Conservation (phyloP, 805 yeast genomes). For the Clavispora phyllophila region DNA sequence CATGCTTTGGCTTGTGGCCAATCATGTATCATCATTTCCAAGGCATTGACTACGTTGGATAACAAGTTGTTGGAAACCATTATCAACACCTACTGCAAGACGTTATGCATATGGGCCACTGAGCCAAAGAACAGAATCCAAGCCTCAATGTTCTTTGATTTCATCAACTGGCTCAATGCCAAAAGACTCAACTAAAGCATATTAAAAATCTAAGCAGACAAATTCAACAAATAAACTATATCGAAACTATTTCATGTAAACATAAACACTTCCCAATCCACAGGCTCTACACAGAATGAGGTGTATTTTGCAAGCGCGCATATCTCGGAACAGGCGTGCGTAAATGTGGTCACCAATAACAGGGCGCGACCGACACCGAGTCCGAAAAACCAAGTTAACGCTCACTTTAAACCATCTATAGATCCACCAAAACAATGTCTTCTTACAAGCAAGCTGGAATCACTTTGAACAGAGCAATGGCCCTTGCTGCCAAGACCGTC, state of each 20-base stretch:
- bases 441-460: constrained; percentile 48
- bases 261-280: no score
- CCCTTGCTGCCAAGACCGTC: constrained; percentile 84
- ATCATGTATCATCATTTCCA: constrained; percentile 60
- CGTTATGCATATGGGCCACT: constrained; percentile 59
- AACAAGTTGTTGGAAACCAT: constrained; percentile 37
- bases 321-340: constrained; percentile 4
- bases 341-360: constrained; percentile 16
- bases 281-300: no score
- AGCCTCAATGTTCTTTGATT: constrained; percentile 63
- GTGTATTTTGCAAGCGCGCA: not conserved
- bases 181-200: constrained; percentile 5
- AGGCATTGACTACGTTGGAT: constrained; percentile 41
- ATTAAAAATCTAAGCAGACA: no score
- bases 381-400: constrained; percentile 3
- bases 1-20: constrained; percentile 57
- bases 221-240: no score
- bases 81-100: constrained; percentile 49
- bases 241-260: no score
- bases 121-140: constrained; percentile 43
- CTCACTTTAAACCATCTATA: constrained; percentile 1
- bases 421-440: constrained; percentile 26
- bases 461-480: constrained; percentile 77
- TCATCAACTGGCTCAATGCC: constrained; percentile 65
- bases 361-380: constrained; percentile 8